Percentiles rank a stretch among this genome's conserved stretches.
Evolutionary conservation across 1,284 basidiomycete genomes (phyloP).

Genomic region (Rhodofomes roseus): DNA sequence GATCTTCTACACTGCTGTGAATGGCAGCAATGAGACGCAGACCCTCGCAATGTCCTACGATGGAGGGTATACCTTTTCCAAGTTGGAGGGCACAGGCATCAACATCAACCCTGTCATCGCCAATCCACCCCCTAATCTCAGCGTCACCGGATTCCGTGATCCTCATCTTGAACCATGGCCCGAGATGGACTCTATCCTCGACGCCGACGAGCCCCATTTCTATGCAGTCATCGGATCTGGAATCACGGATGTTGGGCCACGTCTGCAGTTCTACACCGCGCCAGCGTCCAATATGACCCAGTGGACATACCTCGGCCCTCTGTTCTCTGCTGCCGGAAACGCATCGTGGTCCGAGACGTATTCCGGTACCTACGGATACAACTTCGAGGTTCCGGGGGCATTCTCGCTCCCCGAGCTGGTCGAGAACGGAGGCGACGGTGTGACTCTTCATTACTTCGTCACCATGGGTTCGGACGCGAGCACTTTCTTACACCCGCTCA

Average conservation of each 20-base stretch:
- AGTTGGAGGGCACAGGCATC: not conserved
- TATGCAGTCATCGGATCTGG: not conserved
- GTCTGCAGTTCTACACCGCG: not conserved
- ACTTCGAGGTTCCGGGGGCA: not conserved
- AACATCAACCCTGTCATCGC: conserved; percentile 1
- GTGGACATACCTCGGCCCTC: not conserved
- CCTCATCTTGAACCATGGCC: not conserved
- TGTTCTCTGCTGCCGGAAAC: not conserved
- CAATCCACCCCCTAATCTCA: not conserved
- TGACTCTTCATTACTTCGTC: not conserved
- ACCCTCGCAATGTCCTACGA: not conserved
- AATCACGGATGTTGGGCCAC: not conserved
- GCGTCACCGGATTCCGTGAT: not conserved
- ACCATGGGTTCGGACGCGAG: not conserved
- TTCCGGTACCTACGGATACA: not conserved
- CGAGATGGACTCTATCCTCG: not conserved
- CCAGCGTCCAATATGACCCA: not conserved
- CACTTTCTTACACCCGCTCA: not conserved
- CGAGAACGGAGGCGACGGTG: not conserved
- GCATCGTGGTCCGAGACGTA: not conserved
- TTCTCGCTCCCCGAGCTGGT: not conserved
- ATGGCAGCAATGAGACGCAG: not conserved
- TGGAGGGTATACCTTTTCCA: not conserved
- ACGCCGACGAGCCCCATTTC: not conserved
- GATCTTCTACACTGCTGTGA: not conserved